A percentile compares a stretch with the other conserved stretches of the same genome.
These are phyloP conservation scores for Arachis monticola DNA, from an alignment of 331 rosid species.

Conservation along the genomic window DNA sequence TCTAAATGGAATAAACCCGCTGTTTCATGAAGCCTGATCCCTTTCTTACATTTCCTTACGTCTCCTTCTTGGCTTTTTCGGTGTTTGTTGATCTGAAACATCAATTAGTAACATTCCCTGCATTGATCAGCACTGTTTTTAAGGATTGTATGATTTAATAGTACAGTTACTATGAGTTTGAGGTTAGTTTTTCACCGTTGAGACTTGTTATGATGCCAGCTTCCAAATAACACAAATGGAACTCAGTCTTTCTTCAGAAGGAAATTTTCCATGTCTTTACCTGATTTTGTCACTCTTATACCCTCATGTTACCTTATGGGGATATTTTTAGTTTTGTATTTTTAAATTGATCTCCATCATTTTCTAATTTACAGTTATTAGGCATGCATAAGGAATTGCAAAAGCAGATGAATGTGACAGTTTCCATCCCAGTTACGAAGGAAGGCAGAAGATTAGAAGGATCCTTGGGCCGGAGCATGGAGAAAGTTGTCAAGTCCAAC, in stretches of 20 bases:
- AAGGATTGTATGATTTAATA: slow-evolving; percentile 18
- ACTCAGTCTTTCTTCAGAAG: slow-evolving; percentile 14
- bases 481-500: slow-evolving; percentile 80
- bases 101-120: background rate
- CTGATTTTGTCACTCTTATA: slow-evolving; percentile 11
- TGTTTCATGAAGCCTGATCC: slow-evolving; percentile 21
- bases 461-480: slow-evolving; percentile 80
- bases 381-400: slow-evolving; percentile 88
- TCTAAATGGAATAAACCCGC: slow-evolving; percentile 27
- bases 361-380: slow-evolving; percentile 60
- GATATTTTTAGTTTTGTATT: slow-evolving; percentile 10
- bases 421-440: slow-evolving; percentile 72
- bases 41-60: slow-evolving; percentile 2
- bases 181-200: slow-evolving; percentile 12
- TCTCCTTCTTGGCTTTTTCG: slow-evolving; percentile 4
- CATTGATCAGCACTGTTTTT: background rate
- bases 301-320: slow-evolving; percentile 14
- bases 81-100: slow-evolving; percentile 19
- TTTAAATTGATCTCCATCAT: slow-evolving; percentile 24
- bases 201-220: slow-evolving; percentile 8
- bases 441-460: slow-evolving; percentile 94
- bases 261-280: slow-evolving; percentile 8
- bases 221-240: background rate
- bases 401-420: slow-evolving; percentile 81
- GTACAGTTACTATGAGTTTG: slow-evolving; percentile 10